Evolutionary conservation across 805 yeast genomes (phyloP).

Genomic region (Cyberlindnera americana): DNA sequence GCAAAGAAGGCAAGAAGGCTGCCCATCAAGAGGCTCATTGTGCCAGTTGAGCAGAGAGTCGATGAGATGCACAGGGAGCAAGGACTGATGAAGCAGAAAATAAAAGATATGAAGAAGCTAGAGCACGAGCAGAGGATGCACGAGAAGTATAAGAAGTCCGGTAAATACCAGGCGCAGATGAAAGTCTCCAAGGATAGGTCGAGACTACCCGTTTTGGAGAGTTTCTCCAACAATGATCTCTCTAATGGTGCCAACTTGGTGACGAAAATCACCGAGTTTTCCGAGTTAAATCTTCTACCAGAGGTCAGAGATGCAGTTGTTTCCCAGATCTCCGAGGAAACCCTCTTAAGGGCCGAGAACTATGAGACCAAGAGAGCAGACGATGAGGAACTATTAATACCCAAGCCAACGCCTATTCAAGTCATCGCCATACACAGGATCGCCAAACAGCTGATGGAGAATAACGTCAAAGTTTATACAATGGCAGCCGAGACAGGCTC

Average conservation of each 20-base stretch:
- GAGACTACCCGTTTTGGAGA: slow-evolving; percentile 20
- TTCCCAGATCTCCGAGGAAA: slow-evolving; percentile 46
- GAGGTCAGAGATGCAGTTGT: slow-evolving; percentile 59
- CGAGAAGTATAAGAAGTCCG: background rate
- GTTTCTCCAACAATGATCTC: slow-evolving; percentile 29
- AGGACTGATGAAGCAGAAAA: slow-evolving; percentile 8
- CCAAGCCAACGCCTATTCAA: slow-evolving; percentile 77
- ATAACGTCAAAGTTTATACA: slow-evolving; percentile 57
- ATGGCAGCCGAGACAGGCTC: slow-evolving; percentile 97
- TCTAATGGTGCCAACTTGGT: slow-evolving; percentile 38
- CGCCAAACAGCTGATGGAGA: slow-evolving; percentile 31
- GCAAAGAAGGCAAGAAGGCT: slow-evolving; percentile 10
- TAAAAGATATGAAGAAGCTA: slow-evolving; percentile 1
- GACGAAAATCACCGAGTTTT: slow-evolving; percentile 56
- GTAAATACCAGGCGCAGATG: background rate
- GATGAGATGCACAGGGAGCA: slow-evolving; percentile 8
- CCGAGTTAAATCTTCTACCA: slow-evolving; percentile 64
- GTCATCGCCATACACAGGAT: slow-evolving; percentile 55
- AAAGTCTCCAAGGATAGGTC: slow-evolving; percentile 6
- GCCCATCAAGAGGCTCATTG: slow-evolving; percentile 20
- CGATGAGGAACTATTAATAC: slow-evolving; percentile 14
- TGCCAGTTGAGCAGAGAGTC: slow-evolving; percentile 13
- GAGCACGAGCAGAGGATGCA: background rate
- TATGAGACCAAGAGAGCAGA: slow-evolving; percentile 17
- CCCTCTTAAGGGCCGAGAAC: slow-evolving; percentile 35